Percentiles rank a stretch among this genome's conserved stretches.
These are phyloP conservation scores for Avicennia marina DNA, from an alignment of 257 asterid genomes.

Conservation along the genomic window DNA sequence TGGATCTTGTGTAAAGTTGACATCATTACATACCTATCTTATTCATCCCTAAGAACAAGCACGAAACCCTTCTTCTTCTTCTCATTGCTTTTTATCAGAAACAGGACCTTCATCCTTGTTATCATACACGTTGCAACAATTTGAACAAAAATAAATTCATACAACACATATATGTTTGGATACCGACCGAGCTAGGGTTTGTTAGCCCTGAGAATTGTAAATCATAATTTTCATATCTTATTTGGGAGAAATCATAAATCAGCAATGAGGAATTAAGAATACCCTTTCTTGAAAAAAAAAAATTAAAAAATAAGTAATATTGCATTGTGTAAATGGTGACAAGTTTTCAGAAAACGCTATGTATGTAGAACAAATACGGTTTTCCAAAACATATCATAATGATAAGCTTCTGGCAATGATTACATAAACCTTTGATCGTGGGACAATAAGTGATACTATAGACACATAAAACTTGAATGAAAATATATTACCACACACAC, in stretches of 20 bases:
- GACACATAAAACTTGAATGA: neutral
- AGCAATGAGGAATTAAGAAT: neutral
- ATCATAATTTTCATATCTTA: too few relatives aligned
- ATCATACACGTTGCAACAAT: neutral
- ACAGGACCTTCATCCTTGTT: constrained; percentile 3
- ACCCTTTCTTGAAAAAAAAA: too few relatives aligned
- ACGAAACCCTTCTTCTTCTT: constrained; percentile 7
- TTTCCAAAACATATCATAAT: neutral
- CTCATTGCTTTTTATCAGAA: neutral
- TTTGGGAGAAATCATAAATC: neutral
- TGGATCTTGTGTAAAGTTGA: constrained; percentile 41
- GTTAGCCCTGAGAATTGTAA: too few relatives aligned
- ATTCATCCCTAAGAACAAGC: constrained; percentile 18
- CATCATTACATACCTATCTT: constrained; percentile 32
- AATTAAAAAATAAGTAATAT: neutral
- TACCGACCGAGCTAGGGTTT: too few relatives aligned
- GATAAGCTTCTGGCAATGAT: neutral
- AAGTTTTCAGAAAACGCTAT: neutral
- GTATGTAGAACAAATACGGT: neutral
- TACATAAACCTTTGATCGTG: neutral
- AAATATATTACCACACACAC: too few relatives aligned
- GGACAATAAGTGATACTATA: neutral
- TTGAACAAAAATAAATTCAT: too few relatives aligned
- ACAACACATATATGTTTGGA: neutral
- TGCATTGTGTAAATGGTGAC: neutral